Evolutionary conservation across 192 early-diverging fungal species (phyloP).

Genomic region (Geranomyces variabilis): DNA sequence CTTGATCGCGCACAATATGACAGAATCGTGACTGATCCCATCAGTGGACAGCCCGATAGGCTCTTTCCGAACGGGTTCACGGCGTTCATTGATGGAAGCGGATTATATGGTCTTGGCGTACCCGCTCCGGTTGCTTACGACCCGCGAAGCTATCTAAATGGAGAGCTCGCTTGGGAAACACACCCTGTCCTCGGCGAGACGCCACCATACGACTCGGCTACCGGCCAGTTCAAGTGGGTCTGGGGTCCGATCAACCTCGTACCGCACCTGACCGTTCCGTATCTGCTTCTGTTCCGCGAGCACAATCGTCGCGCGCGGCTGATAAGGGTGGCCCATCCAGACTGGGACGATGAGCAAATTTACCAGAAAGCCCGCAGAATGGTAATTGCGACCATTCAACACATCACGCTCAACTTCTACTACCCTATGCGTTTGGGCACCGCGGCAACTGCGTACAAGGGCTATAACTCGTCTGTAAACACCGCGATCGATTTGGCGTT

Average conservation of each 20-base stretch:
- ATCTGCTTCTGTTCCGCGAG: conserved; percentile 39
- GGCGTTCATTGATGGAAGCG: conserved; percentile 36
- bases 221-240: conserved; percentile 25
- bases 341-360: conserved; percentile 37
- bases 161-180: conserved; percentile 19
- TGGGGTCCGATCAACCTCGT: background rate
- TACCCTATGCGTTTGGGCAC: conserved; percentile 39
- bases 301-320: conserved; percentile 47
- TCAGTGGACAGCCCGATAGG: conserved; percentile 6
- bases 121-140: background rate
- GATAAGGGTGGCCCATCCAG: conserved; percentile 21
- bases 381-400: conserved; percentile 51
- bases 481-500: conserved; percentile 43
- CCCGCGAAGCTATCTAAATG: background rate
- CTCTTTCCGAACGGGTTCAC: conserved; percentile 27
- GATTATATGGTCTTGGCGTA: conserved; percentile 29
- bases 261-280: conserved; percentile 25
- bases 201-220: conserved; percentile 18
- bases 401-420: conserved; percentile 43
- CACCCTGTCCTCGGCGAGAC: conserved; percentile 22
- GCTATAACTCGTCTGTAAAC: conserved; percentile 43
- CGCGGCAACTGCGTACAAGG: conserved; percentile 34
- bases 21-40: background rate
- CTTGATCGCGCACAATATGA: background rate
- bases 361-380: conserved; percentile 42